A percentile compares a stretch with the other conserved stretches of the same genome.
phyloP scores from a whole-genome alignment of 129 eudicot species.

The Erigeron canadensis region DNA sequence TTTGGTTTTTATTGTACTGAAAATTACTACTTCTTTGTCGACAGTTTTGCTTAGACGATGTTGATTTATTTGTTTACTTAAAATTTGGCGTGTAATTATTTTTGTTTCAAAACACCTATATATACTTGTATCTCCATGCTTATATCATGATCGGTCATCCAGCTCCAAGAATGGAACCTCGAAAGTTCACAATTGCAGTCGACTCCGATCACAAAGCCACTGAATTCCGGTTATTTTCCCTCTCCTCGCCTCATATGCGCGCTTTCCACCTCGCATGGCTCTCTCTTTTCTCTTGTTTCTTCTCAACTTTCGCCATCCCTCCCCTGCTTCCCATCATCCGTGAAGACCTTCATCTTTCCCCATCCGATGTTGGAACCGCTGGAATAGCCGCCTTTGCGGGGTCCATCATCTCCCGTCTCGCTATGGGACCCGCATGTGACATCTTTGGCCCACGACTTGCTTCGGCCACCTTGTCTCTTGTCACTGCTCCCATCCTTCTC shows the following conservation, averaged over 20 bases:
- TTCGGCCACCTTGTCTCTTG: slow-evolving; percentile 61
- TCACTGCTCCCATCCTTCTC: slow-evolving; percentile 63
- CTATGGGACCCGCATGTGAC: slow-evolving; percentile 83
- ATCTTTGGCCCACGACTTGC: slow-evolving; percentile 70
- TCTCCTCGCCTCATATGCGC: slow-evolving; percentile 72
- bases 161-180: slow-evolving; percentile 31
- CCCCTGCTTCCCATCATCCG: slow-evolving; percentile 81
- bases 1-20: too few relatives aligned
- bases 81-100: background rate
- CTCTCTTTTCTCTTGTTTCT: slow-evolving; percentile 62
- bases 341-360: slow-evolving; percentile 59
- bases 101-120: background rate
- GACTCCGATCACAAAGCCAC: slow-evolving; percentile 68
- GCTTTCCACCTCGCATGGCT: slow-evolving; percentile 87
- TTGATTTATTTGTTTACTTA: background rate
- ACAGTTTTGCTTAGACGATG: background rate
- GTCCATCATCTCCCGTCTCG: slow-evolving; percentile 66
- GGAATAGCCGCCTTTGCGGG: slow-evolving; percentile 71
- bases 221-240: slow-evolving; percentile 43
- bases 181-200: slow-evolving; percentile 44
- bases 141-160: background rate
- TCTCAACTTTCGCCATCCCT: slow-evolving; percentile 79
- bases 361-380: slow-evolving; percentile 57
- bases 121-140: slow-evolving; percentile 19
- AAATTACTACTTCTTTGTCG: too few relatives aligned